Base-by-base conservation (phyloP, 192 early-diverging fungal species). In the Linnemannia exigua region DNA sequence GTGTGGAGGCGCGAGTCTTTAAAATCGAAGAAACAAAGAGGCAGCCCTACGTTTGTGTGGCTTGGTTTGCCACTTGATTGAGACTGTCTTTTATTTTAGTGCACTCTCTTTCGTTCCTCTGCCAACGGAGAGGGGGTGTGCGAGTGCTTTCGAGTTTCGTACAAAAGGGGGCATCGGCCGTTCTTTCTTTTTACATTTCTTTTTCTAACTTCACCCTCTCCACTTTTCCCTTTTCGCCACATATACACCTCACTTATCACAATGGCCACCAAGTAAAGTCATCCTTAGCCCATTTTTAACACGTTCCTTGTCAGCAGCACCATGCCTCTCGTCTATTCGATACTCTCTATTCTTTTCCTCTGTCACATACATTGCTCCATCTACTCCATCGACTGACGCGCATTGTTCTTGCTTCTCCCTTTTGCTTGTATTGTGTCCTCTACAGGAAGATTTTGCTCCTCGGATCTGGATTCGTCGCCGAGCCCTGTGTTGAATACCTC, bases 381-480 rank as follows among this genome's bases (percentile, higher is more conserved):
- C 2, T 19, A 38, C 36, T 46, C 2, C 38, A 1, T 36, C 38
- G 8, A 48, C 33, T 51, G 20, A 16, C 7, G 48, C 72, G 41
- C 51, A 38, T 67, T 20, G 25, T 16, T 36, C 8, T 5, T 67
- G 11, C 19, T 68, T 11, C 31, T 66, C 36, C 14, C 71, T 37
- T 20, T 2, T 20, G 3, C 67, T 28, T 68, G 14, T 41, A n/a
- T n/a, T 75, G 1, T 58, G 31, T 17, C 41, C 33, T 5, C 52
- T 47, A 70, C 83, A 95, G 94, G 84, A 96, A 95, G 74, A 97
- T 99, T 88, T 93, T 99, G 78, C 94, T 99, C 36, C 94, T 99
- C 74, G 99, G 99, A 67, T 95, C 96, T 47, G 99, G 99, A 74
- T 99, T 96, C 88, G 99, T 99, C 66, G 98, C 99, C 80, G 96